Base-by-base conservation (phyloP, 1,139 yeast species). In the Nakaseomyces kungkrabaensis region DNA sequence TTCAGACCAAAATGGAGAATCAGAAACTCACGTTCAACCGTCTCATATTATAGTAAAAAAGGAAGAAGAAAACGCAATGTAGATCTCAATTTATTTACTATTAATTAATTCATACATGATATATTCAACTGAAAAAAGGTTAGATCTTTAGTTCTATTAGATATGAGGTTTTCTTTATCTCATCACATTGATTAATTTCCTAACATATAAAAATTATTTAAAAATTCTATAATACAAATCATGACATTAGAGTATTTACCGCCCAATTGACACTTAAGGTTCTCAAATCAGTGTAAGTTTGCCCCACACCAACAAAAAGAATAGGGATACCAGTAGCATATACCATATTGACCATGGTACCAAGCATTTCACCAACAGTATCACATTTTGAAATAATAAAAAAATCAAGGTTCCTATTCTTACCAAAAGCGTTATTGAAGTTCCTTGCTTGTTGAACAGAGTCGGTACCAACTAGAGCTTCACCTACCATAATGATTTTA, bases 401-500 rank as follows among this genome's bases (percentile, higher is more conserved):
- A 63, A 92, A 94, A 66, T 92, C 97, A 50, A 92, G 72, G 47
- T 78, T 77, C 51, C 97, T 74, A 46, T 77, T 78, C 53, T 83
- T 82, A 11, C 98, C 98, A 70, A 94, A 92, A 0, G 97, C 97
- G 57, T 80, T 79, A 65, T 92, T 90, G 70, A 92, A 92, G 65
- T 92, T 90, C 50, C 79, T 79, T 0, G 98, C 98, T 66, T 92
- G 98, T 65, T 86, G 88, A 4, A 92, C 97, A 1, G 97, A 88
- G 65, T 92, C 98, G 0, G 97, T 90, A 24, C 98, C 98, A 1
- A 90, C 98, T 45, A 92, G 74, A 0, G 98, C 98, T 67, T 92
- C 98, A 43, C 97, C 98, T 22, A 92, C 98, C 97, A 92, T 92
- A 61, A 92, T 89, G 62, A 92, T 90, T 69, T 87, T 90, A 68